Conservation (phyloP, 2,329 filamentous ascomycete genomes). For the Ophiostoma fasciatum region DNA sequence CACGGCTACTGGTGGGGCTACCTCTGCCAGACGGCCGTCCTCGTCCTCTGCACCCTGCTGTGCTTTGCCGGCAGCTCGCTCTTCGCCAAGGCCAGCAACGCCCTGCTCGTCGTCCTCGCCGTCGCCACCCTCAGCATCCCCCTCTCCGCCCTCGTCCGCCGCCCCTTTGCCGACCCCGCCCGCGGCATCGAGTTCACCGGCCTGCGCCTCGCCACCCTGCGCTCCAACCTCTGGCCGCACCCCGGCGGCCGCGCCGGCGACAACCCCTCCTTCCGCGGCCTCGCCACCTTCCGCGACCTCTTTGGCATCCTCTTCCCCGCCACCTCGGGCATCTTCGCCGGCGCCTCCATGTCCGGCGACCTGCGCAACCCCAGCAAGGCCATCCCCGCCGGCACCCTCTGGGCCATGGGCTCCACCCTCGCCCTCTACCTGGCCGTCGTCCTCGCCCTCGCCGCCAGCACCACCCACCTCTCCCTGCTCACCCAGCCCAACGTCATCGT, state of each 20-base stretch:
- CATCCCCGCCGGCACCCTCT: slow-evolving; percentile 73
- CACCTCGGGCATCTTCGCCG: slow-evolving; percentile 48
- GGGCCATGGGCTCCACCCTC: slow-evolving; percentile 63
- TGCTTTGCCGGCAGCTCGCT: slow-evolving; percentile 68
- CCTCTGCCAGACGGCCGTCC: slow-evolving; percentile 55
- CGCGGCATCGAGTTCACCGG: slow-evolving; percentile 65
- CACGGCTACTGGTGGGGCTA: slow-evolving; percentile 67
- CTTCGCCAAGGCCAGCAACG: slow-evolving; percentile 69
- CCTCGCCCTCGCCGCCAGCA: slow-evolving; percentile 61
- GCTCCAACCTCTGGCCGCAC: slow-evolving; percentile 60
- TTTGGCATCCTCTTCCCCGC: slow-evolving; percentile 79
- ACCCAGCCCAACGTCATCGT: slow-evolving; percentile 67
- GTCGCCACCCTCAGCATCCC: slow-evolving; percentile 71
- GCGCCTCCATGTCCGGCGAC: slow-evolving; percentile 84
- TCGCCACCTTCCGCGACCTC: slow-evolving; percentile 61
- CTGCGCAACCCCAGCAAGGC: slow-evolving; percentile 68
- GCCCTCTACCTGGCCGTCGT: slow-evolving; percentile 63
- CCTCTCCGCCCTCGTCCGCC: slow-evolving; percentile 52
- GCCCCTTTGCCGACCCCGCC: slow-evolving; percentile 49
- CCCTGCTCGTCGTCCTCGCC: slow-evolving; percentile 53
- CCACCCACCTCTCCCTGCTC: slow-evolving; percentile 59
- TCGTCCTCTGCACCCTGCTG: slow-evolving; percentile 57
- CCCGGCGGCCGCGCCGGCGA: slow-evolving; percentile 37
- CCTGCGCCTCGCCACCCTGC: slow-evolving; percentile 52
- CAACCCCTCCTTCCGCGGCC: slow-evolving; percentile 44